phyloP scores from a whole-genome alignment of 2,329 filamentous ascomycete species.

The Fusarium liriodendri region DNA sequence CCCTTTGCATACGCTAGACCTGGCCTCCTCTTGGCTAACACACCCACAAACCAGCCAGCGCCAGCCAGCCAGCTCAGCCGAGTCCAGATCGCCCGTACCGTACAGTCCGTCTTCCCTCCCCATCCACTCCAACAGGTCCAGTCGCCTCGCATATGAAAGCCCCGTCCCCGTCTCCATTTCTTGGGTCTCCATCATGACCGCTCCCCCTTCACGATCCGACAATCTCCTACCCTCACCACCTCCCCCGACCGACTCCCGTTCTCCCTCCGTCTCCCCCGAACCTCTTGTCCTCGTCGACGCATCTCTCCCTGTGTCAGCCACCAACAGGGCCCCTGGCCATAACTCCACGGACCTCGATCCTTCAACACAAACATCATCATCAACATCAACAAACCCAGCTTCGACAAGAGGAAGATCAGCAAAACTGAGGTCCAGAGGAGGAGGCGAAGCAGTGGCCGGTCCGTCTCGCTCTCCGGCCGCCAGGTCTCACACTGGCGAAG shows the following conservation, averaged over 20 bases:
- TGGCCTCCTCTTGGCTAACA: constrained; percentile 29
- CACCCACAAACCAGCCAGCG: constrained; percentile 5
- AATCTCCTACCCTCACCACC: constrained; percentile 19
- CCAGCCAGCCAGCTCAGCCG: constrained; percentile 15
- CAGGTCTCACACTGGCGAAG: constrained; percentile 34
- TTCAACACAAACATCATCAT: constrained; percentile 11
- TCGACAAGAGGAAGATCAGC: constrained; percentile 9
- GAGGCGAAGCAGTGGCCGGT: constrained; percentile 31
- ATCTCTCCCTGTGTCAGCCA: constrained; percentile 10
- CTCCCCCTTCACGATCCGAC: constrained; percentile 35
- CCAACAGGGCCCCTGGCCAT: background rate
- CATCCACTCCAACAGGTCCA: constrained; percentile 5
- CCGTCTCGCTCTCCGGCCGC: constrained; percentile 25
- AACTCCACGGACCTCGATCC: constrained; percentile 3
- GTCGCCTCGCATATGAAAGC: constrained; percentile 37
- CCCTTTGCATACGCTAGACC: constrained; percentile 37
- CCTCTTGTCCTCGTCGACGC: constrained; percentile 17
- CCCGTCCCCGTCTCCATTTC: constrained; percentile 38
- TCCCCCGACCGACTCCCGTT: constrained; percentile 20
- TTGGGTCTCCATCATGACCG: constrained; percentile 38
- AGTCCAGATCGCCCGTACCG: constrained; percentile 18
- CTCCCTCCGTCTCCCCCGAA: constrained; percentile 20
- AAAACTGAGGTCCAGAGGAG: constrained; percentile 15
- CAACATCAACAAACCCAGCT: constrained; percentile 18
- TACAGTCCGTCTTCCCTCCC: background rate